Conservation (phyloP, 2,329 filamentous ascomycete species). For the Colletotrichum caudatum region DNA sequence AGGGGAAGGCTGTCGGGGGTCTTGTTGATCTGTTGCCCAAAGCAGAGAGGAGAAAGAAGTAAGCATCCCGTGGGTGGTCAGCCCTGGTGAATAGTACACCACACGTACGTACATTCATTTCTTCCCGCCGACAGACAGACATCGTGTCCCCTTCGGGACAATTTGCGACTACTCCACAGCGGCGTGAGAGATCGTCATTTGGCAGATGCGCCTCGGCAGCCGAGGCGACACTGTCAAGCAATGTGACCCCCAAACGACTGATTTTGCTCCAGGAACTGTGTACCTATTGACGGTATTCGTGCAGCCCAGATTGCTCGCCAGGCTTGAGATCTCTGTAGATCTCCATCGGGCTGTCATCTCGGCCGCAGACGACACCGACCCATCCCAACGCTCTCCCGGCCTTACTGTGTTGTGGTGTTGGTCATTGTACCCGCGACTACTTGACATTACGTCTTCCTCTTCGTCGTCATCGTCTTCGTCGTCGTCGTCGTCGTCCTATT, state of each 20-base stretch:
- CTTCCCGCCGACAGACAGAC: constrained; percentile 13
- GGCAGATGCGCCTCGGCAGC: constrained; percentile 41
- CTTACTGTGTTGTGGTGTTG: constrained; percentile 12
- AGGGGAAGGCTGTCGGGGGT: background rate
- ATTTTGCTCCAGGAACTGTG: background rate
- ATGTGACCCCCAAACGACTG: constrained; percentile 17
- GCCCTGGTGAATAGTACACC: background rate
- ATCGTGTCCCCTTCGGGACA: constrained; percentile 27
- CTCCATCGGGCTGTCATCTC: constrained; percentile 32
- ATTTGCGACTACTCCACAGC: constrained; percentile 40
- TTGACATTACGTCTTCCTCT: background rate
- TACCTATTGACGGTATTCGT: too few relatives aligned
- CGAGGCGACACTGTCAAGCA: constrained; percentile 34
- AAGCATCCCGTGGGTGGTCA: constrained; percentile 22
- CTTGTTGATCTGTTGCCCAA: constrained; percentile 28
- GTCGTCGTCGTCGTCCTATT: background rate
- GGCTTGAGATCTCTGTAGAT: constrained; percentile 21
- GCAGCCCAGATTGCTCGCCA: background rate
- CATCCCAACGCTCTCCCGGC: constrained; percentile 22
- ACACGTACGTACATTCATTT: background rate
- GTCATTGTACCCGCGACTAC: constrained; percentile 14
- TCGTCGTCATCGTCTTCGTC: background rate
- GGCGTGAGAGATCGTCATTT: constrained; percentile 42
- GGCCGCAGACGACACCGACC: constrained; percentile 28
- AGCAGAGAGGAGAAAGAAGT: constrained; percentile 21